A percentile compares a stretch with the other conserved stretches of the same genome.
phyloP scores from a whole-genome alignment of 805 yeast genomes.

The Alloascoidea africana region DNA sequence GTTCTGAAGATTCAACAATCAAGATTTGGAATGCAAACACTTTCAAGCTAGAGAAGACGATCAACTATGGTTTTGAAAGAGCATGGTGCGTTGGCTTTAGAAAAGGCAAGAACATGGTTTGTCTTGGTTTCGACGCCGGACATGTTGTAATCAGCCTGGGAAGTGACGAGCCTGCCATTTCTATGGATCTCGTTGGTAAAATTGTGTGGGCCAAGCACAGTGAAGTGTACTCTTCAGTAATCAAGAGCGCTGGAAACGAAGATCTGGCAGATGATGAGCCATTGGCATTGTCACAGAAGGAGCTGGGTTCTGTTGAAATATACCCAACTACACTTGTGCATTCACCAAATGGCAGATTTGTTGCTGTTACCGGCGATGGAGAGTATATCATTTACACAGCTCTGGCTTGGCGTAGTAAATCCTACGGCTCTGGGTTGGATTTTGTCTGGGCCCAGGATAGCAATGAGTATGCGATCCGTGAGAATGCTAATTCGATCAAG shows the following conservation, averaged over 20 bases:
- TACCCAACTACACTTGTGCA: conserved; percentile 80
- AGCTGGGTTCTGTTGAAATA: conserved; percentile 85
- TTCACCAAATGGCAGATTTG: conserved; percentile 96
- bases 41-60: conserved; percentile 82
- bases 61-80: conserved; percentile 85
- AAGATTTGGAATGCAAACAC: conserved; percentile 93
- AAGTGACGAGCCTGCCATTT: conserved; percentile 83
- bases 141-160: conserved; percentile 81
- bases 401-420: conserved; percentile 93
- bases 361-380: conserved; percentile 95
- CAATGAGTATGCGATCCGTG: conserved; percentile 72
- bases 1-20: conserved; percentile 91
- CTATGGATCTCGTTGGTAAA: conserved; percentile 90
- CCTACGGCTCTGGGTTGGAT: conserved; percentile 80
- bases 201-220: conserved; percentile 83
- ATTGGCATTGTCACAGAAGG: conserved; percentile 67
- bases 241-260: conserved; percentile 47
- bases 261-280: conserved; percentile 69
- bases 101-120: conserved; percentile 61
- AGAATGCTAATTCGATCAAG: conserved; percentile 46
- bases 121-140: conserved; percentile 93
- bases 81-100: conserved; percentile 88
- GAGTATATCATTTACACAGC: conserved; percentile 94
- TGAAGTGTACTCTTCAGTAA: conserved; percentile 73
- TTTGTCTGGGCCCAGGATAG: conserved; percentile 94